Conservation (phyloP, 2,329 filamentous ascomycete genomes). For the Myotisia sp. region DNA sequence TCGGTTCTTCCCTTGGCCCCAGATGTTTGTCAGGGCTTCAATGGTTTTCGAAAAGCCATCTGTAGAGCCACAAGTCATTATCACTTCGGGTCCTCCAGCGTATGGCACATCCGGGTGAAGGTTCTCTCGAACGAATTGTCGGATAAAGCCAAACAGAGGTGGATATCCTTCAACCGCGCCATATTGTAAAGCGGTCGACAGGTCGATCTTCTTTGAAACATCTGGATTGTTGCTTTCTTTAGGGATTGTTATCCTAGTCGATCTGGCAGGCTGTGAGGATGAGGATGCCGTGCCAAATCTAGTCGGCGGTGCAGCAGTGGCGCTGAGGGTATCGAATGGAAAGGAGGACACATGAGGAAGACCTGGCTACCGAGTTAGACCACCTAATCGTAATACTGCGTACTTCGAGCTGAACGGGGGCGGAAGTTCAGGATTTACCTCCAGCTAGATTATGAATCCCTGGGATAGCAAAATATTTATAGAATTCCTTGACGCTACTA, state of each 20-base stretch:
- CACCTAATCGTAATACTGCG: too few species aligned
- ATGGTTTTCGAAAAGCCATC: conserved; percentile 72
- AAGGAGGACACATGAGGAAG: conserved; percentile 72
- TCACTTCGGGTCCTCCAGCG: conserved; percentile 56
- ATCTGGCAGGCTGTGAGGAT: conserved; percentile 16
- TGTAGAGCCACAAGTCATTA: conserved; percentile 68
- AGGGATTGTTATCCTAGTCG: conserved; percentile 53
- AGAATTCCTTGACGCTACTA: conserved; percentile 64
- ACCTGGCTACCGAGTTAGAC: conserved; percentile 37
- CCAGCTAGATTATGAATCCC: conserved; percentile 49
- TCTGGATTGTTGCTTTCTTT: conserved; percentile 48
- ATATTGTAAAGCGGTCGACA: conserved; percentile 74
- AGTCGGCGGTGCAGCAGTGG: conserved; percentile 57
- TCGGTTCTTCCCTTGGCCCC: conserved; percentile 55
- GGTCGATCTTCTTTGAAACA: conserved; percentile 57
- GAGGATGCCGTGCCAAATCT: conserved; percentile 46
- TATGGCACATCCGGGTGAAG: conserved; percentile 76
- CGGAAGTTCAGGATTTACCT: too few species aligned
- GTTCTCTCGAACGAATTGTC: conserved; percentile 60
- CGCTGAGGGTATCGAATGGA: conserved; percentile 81
- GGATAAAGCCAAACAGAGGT: conserved; percentile 60
- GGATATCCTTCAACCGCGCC: conserved; percentile 70
- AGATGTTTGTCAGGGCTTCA: conserved; percentile 60
- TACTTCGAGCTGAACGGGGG: too few species aligned
- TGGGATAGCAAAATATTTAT: conserved; percentile 63